Evolutionary conservation across 2,329 filamentous ascomycete species (phyloP), one percentile per base, ranked within the genome.

Genomic region (Phialocephala subalpina): DNA sequence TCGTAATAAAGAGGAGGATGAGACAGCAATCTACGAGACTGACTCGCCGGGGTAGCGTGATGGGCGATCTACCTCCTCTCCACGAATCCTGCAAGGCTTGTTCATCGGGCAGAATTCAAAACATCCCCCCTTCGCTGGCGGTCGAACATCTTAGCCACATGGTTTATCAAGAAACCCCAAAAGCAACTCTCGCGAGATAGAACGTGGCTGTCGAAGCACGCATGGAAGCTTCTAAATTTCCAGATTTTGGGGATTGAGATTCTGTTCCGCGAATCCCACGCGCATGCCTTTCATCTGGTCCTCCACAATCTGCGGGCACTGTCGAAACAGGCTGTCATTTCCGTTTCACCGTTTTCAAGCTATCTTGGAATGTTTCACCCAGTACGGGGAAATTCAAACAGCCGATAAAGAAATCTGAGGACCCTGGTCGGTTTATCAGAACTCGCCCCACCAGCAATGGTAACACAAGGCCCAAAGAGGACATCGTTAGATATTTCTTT

Each of bases 1-100:
- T 49, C 33, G 6, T 3, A 12, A 49, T 22, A 35, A 14, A 49
- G 27, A 49, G 33, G n/a, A 18, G 20, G 8, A 22, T 49, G 58
- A 60, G 58, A 60, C 58, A 60, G 42, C 45, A 60, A 60, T 60
- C 58, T 60, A 35, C 25, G 7, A 38, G 33, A 25, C 20, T 38
- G 55, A 22, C 33, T 56, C 36, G 22, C 18, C 57, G 45, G 2
- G 45, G 20, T 5, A 42, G 38, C 18, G 38, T 42, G 12, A 14
- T 42, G 29, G 55, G 33, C 33, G 55, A 58, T 58, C 36, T 27
- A n/a, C 45, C 7, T 60, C 8, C 22, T 47, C 38, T 47, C 38
- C 40, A 49, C 40, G 14, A 33, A 36, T 60, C 20, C 20, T 14
- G n/a, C n/a, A 11, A 36, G n/a, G 33, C 18, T 25, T 60, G 40